Conservation (phyloP, 2,329 filamentous ascomycete genomes). For the Ascochyta pisi region DNA sequence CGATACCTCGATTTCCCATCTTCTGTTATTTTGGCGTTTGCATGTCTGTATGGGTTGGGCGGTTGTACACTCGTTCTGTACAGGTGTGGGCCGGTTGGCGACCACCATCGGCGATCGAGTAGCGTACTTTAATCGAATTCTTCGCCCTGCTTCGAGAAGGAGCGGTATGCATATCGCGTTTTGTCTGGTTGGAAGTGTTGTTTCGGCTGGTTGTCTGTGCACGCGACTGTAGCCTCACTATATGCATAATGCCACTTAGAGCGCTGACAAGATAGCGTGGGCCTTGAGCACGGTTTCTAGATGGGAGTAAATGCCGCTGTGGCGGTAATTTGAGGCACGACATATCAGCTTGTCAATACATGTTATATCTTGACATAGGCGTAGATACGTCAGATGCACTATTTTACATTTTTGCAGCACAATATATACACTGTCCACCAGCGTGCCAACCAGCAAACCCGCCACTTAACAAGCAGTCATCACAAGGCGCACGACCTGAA, state of each 20-base stretch:
- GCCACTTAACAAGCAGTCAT: neutral
- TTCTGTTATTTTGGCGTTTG: conserved; percentile 18
- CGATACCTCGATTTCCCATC: conserved; percentile 11
- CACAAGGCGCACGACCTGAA: neutral
- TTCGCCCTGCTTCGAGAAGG: neutral
- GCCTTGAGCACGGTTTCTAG: too few relatives aligned
- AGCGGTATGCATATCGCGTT: neutral
- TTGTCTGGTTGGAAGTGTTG: too few relatives aligned
- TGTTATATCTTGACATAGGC: neutral
- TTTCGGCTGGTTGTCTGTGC: too few relatives aligned
- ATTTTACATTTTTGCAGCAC: conserved; percentile 9
- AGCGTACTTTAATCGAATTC: conserved; percentile 35
- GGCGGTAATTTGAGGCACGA: too few relatives aligned
- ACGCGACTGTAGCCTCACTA: too few relatives aligned
- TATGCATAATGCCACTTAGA: too few relatives aligned
- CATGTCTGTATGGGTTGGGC: conserved; percentile 13
- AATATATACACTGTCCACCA: conserved; percentile 2
- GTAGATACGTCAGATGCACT: neutral
- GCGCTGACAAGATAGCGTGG: too few relatives aligned
- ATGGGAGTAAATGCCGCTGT: too few relatives aligned
- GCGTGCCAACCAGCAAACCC: conserved; percentile 5
- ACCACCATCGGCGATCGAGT: conserved; percentile 13
- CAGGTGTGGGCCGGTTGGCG: conserved; percentile 4
- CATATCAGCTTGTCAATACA: too few relatives aligned
- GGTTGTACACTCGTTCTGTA: conserved; percentile 26